Evolutionary conservation across 352 stramenopile genomes (phyloP).

Genomic region (Globisporangium carolinianum): DNA sequence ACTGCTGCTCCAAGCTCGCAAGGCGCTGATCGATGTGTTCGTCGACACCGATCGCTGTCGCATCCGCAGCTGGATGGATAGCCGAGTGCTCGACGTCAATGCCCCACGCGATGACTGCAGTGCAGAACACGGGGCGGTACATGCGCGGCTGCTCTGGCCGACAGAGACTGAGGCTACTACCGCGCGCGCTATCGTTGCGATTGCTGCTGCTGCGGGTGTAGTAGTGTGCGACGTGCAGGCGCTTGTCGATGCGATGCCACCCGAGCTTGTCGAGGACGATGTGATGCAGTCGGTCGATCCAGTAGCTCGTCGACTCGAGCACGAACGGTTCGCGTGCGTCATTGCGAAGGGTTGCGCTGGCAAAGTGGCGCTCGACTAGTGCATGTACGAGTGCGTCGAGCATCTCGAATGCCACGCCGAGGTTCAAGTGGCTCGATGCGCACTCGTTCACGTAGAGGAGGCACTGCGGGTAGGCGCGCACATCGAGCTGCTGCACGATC

Average conservation of each 20-base stretch:
- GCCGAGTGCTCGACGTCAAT: background rate
- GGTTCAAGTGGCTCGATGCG: conserved; percentile 5
- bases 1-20: conserved; percentile 13
- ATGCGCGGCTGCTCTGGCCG: conserved; percentile 5
- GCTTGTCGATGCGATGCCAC: conserved; percentile 15
- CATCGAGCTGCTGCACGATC: conserved; percentile 4
- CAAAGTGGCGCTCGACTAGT: conserved; percentile 5
- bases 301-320: conserved; percentile 13
- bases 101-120: conserved; percentile 15
- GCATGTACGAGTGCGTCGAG: conserved; percentile 22
- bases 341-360: background rate
- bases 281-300: conserved; percentile 28
- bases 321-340: conserved; percentile 3
- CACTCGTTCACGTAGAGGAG: conserved; percentile 7
- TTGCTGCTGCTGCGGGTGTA: background rate
- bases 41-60: conserved; percentile 8
- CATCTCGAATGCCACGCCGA: conserved; percentile 23
- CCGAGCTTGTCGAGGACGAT: conserved; percentile 8
- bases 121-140: conserved; percentile 3
- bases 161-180: background rate
- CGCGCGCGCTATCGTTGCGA: background rate
- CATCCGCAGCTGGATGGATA: too few species aligned
- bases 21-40: conserved; percentile 22
- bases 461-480: conserved; percentile 4
- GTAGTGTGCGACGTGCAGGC: conserved; percentile 20